A percentile compares a stretch with the other conserved stretches of the same genome.
These are phyloP conservation scores for Prunus dulcis DNA, from an alignment of 306 rosid species.

Conservation along the genomic window DNA sequence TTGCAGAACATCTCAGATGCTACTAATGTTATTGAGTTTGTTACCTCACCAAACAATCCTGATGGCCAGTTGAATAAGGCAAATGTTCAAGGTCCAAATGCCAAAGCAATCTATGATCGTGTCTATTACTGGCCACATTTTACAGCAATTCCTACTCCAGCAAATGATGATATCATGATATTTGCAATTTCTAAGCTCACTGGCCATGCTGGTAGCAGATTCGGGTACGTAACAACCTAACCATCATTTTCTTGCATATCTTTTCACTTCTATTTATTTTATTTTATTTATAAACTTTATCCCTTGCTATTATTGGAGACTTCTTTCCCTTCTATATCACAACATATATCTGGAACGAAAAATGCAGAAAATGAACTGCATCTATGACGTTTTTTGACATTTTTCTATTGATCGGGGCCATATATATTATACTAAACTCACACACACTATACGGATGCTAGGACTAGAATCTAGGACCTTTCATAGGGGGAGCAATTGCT, in stretches of 20 bases:
- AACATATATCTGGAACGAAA: too few relatives aligned
- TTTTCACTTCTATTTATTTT: too few relatives aligned
- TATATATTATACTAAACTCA: too few relatives aligned
- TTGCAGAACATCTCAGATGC: conserved; percentile 27
- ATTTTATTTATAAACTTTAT: too few relatives aligned
- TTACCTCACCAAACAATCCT: conserved; percentile 63
- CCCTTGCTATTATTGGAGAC: too few relatives aligned
- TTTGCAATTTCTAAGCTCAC: conserved; percentile 51
- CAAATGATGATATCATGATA: conserved; percentile 43
- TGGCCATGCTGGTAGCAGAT: conserved; percentile 52
- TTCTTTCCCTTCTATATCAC: too few relatives aligned
- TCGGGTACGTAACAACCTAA: conserved; percentile 27
- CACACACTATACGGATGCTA: too few relatives aligned
- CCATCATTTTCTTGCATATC: not conserved
- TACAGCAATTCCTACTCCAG: conserved; percentile 47
- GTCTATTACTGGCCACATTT: conserved; percentile 64
- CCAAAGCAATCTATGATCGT: conserved; percentile 31
- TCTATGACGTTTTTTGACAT: too few relatives aligned
- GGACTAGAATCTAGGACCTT: too few relatives aligned
- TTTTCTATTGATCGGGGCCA: too few relatives aligned
- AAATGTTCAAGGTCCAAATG: conserved; percentile 29
- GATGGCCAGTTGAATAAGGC: conserved; percentile 41
- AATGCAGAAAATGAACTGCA: too few relatives aligned
- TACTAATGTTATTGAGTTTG: conserved; percentile 37
- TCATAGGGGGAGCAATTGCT: too few relatives aligned